Percentiles rank a stretch among this genome's conserved stretches.
phyloP scores from a whole-genome alignment of 805 yeast genomes.

The Barnettozyma siamensis region DNA sequence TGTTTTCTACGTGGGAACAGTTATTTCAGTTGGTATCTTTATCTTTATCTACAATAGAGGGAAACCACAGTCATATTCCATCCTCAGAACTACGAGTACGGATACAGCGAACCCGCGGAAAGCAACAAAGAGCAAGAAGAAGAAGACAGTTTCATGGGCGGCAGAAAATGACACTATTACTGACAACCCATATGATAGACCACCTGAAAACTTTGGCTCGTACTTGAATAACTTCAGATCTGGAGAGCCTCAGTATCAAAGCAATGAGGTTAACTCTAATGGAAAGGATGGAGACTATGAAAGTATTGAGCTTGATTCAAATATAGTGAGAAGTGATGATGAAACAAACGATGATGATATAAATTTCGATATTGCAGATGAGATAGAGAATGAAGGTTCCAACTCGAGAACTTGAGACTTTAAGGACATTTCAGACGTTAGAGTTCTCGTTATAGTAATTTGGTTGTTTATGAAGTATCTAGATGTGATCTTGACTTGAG shows the following conservation, averaged over 20 bases:
- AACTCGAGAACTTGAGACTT: no score
- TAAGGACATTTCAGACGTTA: no score
- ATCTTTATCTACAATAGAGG: slow-evolving; percentile 16
- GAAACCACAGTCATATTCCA: slow-evolving; percentile 17
- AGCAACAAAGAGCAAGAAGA: slow-evolving; percentile 6
- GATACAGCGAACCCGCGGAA: slow-evolving; percentile 7
- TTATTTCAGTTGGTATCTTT: slow-evolving; percentile 17
- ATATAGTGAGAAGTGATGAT: background rate
- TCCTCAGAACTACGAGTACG: slow-evolving; percentile 11
- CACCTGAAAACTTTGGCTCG: slow-evolving; percentile 12
- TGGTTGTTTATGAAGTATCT: no score
- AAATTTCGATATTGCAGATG: slow-evolving; percentile 20
- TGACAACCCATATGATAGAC: slow-evolving; percentile 7
- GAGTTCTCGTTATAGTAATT: no score
- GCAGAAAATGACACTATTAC: slow-evolving; percentile 24
- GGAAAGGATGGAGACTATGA: slow-evolving; percentile 13
- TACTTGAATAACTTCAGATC: slow-evolving; percentile 18
- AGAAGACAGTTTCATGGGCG: slow-evolving; percentile 35
- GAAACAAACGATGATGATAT: slow-evolving; percentile 6
- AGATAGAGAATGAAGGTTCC: slow-evolving; percentile 9
- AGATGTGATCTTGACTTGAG: no score
- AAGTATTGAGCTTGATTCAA: slow-evolving; percentile 19
- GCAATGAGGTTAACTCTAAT: background rate
- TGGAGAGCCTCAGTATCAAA: slow-evolving; percentile 13
- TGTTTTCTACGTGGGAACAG: slow-evolving; percentile 17